Evolutionary conservation across 208 protist species (phyloP), one percentile per base, ranked within the genome.

Genomic region (Leishmania gerbilli): DNA sequence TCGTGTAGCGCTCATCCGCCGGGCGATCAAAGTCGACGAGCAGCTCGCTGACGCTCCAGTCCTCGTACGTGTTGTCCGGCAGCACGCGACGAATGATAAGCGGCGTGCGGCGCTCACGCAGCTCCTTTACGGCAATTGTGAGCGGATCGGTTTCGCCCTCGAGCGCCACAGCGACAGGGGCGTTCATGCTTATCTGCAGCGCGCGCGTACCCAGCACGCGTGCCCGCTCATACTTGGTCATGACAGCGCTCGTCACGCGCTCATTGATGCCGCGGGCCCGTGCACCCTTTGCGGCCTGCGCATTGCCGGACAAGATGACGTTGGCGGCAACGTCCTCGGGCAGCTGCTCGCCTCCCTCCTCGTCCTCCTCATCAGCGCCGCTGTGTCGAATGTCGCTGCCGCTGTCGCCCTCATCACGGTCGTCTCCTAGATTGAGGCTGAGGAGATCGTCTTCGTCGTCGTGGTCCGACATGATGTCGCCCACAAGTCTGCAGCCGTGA

Each of bases 171-270:
- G 99, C 94, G 19, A 99, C 95, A 3, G 99, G 99, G 21, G 99
- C 99, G 77, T 99, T 99, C 97, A 99, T 99, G 88, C 94, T 98
- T 58, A 99, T 99, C 90, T 99, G 99, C 80, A 99, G 88, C 34
- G 99, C 99, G 34, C 99, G 94, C 27, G 98, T 99, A 65, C 99
- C 99, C 13, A 99, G 95, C 40, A 99, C 84, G 65, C 99, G 91
- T 3, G 99, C 99, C 15, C 98, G 90, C 89, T 99, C 99, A 83
- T 99, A 99, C 92, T 99, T 99, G 34, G 99, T 99, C 84, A 99
- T 93, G 72, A 99, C 99, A 56, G 90, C 91, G 19, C 98, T 99
- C 13, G 99, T 99, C 76, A 97, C 95, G 45, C 98, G 93, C 47
- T 97, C 91, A 34, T 81, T 78, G 19, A 89, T 49, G 1, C 81